These are phyloP conservation scores for Chlorella sp. DNA, from an alignment of 139 green algal genomes.

Conservation along the genomic window DNA sequence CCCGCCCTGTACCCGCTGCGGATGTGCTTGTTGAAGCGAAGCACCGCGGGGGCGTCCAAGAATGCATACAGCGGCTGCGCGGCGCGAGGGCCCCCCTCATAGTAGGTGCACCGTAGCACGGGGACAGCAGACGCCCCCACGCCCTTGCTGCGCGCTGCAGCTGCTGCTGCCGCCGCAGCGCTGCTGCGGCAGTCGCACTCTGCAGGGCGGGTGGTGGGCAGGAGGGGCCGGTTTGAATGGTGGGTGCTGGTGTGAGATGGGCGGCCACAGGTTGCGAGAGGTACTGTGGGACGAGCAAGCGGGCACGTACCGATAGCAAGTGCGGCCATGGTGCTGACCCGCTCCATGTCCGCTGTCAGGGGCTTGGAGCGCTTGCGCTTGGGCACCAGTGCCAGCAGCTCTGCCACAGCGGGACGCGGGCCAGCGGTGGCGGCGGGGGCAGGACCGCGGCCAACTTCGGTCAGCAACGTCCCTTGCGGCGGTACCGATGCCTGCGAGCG, in stretches of 20 bases:
- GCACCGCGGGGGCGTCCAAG: slow-evolving; percentile 45
- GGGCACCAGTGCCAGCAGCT: slow-evolving; percentile 4
- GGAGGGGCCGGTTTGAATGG: background rate
- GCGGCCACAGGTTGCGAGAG: background rate
- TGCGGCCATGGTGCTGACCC: background rate
- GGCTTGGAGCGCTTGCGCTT: background rate
- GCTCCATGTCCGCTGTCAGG: background rate
- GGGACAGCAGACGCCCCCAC: background rate
- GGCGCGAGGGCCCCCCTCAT: background rate
- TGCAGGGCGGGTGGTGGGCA: background rate
- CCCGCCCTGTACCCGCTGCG: slow-evolving; percentile 55
- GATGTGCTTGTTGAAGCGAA: slow-evolving; percentile 64
- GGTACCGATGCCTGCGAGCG: no score
- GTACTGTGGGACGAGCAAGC: background rate
- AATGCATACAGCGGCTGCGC: slow-evolving; percentile 41
- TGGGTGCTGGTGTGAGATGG: background rate
- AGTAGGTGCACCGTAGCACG: background rate
- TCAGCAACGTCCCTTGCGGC: no score
- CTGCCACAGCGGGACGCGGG: background rate
- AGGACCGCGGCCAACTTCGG: no score
- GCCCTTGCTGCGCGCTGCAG: no score
- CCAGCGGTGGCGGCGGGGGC: no score
- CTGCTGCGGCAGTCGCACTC: slow-evolving; percentile 33
- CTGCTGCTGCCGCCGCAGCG: no score
- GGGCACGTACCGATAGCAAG: background rate